Evolutionary conservation across 176 grass and related monocot species (phyloP), one percentile per base, ranked within the genome.

Genomic region (Carex littledalei): DNA sequence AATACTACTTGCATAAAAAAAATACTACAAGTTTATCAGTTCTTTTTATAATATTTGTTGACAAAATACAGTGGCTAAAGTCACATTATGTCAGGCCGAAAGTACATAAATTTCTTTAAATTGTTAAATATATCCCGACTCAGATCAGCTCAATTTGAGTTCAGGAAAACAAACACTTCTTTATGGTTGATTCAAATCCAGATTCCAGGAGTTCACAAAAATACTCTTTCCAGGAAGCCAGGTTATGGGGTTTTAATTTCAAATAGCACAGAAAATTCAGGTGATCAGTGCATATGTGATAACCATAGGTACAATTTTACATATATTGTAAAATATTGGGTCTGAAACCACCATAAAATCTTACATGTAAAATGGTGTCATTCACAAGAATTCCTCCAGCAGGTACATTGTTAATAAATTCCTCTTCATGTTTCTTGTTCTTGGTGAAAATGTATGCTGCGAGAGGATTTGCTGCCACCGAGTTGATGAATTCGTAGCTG

Each of bases 381-480:
- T 99, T 99, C 26, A 99, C 83, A 1, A 94, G 89, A 84, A 99
- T 81, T 55, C 96, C 96, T 82, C 96, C 96, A 26, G 96, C 93
- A 9, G 93, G 75, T 22, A 99, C 87, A 57, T 62, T 91, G 0
- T 81, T 54, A 7, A 92, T 60, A 61, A 99, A 99, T 13, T 89
- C 55, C 1, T 91, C 81, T 59, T 99, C 88, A 32, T 96, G 78
- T 26, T 92, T 99, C 77, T 86, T 93, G 83, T 94, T 83, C 83
- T 94, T 99, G 70, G 91, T 95, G 87, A 99, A 99, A 11, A 95
- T 89, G 43, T 99, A 99, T 26, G 96, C 93, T 1, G 96, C 96
- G 0, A 99, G 93, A 22, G 96, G 96, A 56, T 99, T 99, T 0
- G 80, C 45, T 0, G 80, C 45, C 81, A 54, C 90, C 5, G 87